These are phyloP conservation scores for Linum usitatissimum DNA, from an alignment of 345 rosid species.

Conservation along the genomic window DNA sequence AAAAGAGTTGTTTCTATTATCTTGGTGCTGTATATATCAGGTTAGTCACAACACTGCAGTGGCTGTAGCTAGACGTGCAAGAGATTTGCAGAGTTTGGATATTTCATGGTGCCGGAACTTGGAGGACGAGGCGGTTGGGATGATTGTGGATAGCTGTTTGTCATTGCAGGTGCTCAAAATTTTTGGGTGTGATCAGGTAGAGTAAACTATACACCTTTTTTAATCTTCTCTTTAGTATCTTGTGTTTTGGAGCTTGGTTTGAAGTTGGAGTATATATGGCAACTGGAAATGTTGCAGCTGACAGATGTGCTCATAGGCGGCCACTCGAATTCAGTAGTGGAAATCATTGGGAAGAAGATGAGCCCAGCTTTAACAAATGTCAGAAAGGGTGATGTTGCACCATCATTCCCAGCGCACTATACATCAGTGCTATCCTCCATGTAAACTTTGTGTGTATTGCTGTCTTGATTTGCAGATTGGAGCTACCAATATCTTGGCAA, in stretches of 20 bases:
- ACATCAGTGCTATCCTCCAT: conserved; percentile 9
- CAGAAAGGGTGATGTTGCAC: conserved; percentile 10
- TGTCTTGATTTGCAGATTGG: no score
- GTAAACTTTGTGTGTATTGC: neutral
- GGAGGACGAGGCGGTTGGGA: conserved; percentile 54
- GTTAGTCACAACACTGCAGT: conserved; percentile 57
- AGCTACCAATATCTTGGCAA: no score
- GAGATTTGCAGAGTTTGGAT: conserved; percentile 49
- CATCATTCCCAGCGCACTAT: conserved; percentile 21
- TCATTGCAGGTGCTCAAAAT: conserved; percentile 56
- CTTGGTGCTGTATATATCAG: conserved; percentile 22
- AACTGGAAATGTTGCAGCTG: conserved; percentile 36
- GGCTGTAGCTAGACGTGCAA: conserved; percentile 48
- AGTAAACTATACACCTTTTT: neutral
- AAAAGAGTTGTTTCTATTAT: no score
- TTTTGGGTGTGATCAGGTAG: conserved; percentile 89
- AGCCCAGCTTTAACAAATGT: conserved; percentile 34
- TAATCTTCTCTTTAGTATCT: neutral
- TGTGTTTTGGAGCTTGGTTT: neutral
- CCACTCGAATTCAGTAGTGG: conserved; percentile 55
- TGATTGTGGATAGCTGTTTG: conserved; percentile 72
- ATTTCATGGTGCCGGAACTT: conserved; percentile 75
- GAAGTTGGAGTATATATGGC: neutral
- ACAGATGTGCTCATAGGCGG: conserved; percentile 52
- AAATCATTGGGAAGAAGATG: conserved; percentile 58